A percentile compares a stretch with the other conserved stretches of the same genome.
These are phyloP conservation scores for Aspergillus oerlinghausenensis DNA, from an alignment of 2,329 filamentous ascomycete genomes.

Conservation along the genomic window DNA sequence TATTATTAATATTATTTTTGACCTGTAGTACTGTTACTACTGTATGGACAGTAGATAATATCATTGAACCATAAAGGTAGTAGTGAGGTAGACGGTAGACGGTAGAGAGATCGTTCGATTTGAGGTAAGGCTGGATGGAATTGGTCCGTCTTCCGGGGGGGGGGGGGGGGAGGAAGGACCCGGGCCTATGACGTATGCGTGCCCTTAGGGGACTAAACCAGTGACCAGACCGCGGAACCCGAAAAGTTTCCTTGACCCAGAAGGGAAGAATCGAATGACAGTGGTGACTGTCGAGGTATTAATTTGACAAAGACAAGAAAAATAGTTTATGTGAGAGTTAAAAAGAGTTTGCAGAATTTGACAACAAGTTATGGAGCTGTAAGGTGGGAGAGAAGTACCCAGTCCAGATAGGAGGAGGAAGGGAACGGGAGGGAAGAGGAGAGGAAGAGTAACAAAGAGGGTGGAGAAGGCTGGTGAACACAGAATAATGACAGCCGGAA, in stretches of 20 bases:
- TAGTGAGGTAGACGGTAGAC: background rate
- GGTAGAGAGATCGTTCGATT: conserved; percentile 16
- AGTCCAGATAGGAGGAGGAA: conserved; percentile 2
- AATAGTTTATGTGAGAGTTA: background rate
- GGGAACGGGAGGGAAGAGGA: background rate
- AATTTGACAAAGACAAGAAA: background rate
- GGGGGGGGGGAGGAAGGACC: conserved; percentile 2
- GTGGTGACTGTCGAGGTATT: no score
- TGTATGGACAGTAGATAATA: background rate
- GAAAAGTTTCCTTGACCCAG: background rate
- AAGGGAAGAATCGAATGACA: background rate
- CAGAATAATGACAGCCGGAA: conserved; percentile 8
- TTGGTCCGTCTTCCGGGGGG: conserved; percentile 23
- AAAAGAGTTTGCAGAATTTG: no score
- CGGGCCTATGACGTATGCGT: conserved; percentile 28
- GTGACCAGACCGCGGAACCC: conserved; percentile 14
- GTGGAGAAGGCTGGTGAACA: background rate
- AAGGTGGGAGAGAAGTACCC: background rate
- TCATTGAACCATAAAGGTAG: background rate
- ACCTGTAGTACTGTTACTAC: background rate
- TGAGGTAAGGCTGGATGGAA: conserved; percentile 15
- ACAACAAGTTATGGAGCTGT: background rate
- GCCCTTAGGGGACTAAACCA: conserved; percentile 14
- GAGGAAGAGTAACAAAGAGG: background rate
- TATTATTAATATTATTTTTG: background rate